A percentile compares a stretch with the other conserved stretches of the same genome.
Conservation (phyloP, 2,329 filamentous ascomycete genomes). For the Penicillium sp. region DNA sequence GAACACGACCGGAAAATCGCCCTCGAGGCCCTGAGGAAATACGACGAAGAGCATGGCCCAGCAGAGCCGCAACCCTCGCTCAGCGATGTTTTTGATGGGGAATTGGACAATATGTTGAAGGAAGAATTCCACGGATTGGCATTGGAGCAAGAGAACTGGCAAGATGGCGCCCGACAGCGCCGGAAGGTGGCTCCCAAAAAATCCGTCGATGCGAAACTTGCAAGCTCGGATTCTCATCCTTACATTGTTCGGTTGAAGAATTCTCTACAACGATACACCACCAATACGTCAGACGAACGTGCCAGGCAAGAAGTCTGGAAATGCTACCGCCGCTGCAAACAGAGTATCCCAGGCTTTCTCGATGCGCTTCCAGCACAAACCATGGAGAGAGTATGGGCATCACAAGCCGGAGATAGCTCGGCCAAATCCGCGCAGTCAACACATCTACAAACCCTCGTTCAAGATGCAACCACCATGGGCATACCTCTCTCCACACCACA, state of each 20-base stretch:
- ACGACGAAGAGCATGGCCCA: constrained; percentile 42
- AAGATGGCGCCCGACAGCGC: constrained; percentile 27
- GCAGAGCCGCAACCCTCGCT: constrained; percentile 30
- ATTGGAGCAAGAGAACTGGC: constrained; percentile 43
- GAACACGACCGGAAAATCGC: constrained; percentile 47
- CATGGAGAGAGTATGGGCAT: constrained; percentile 71
- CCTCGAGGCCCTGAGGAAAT: constrained; percentile 47
- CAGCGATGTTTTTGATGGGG: constrained; percentile 46
- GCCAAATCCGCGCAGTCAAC: constrained; percentile 57
- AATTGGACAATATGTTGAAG: constrained; percentile 46
- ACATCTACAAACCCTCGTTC: constrained; percentile 65
- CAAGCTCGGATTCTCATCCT: constrained; percentile 40
- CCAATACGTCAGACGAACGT: constrained; percentile 33
- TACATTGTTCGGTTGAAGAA: constrained; percentile 48
- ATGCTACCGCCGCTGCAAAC: constrained; percentile 56
- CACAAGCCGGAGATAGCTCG: constrained; percentile 51
- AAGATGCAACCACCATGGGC: constrained; percentile 68
- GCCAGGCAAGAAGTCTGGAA: constrained; percentile 51
- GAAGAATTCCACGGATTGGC: constrained; percentile 43
- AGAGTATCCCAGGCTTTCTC: constrained; percentile 52
- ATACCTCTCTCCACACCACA: constrained; percentile 61
- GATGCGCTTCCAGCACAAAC: constrained; percentile 62
- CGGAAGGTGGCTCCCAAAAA: constrained; percentile 22
- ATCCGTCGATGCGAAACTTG: constrained; percentile 38
- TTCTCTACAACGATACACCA: constrained; percentile 36